Conservation (phyloP, 2,329 filamentous ascomycete genomes). For the Sclerotinia borealis region DNA sequence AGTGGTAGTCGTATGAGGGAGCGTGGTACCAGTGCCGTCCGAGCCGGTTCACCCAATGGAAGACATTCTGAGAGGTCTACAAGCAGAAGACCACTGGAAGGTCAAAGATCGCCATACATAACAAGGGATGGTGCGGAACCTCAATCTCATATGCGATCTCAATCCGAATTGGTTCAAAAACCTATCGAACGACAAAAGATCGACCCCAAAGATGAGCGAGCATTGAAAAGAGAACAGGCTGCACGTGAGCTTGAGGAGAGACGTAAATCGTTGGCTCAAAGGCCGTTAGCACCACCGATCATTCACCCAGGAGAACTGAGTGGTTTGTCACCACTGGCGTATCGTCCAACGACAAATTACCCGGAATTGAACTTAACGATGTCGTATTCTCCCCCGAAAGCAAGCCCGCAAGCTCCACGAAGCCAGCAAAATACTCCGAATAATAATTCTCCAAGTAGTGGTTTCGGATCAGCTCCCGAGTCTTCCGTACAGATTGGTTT, state of each 20-base stretch:
- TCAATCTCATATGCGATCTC: conserved; percentile 32
- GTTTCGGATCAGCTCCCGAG: conserved; percentile 41
- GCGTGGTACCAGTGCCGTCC: conserved; percentile 29
- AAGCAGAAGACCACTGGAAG: conserved; percentile 25
- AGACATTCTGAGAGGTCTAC: conserved; percentile 30
- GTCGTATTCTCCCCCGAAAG: conserved; percentile 33
- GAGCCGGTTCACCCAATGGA: conserved; percentile 29
- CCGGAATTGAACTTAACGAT: conserved; percentile 12
- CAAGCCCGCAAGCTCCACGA: conserved; percentile 41
- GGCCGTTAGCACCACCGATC: conserved; percentile 74
- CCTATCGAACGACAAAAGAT: conserved; percentile 39
- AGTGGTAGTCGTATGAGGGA: conserved; percentile 42
- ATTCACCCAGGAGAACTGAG: conserved; percentile 61
- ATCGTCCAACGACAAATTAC: conserved; percentile 26
- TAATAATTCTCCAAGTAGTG: conserved; percentile 23
- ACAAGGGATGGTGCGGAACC: conserved; percentile 18
- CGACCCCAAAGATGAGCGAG: conserved; percentile 53
- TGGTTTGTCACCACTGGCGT: conserved; percentile 28
- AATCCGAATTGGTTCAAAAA: conserved; percentile 32
- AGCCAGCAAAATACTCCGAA: conserved; percentile 54
- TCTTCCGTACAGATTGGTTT: conserved; percentile 61
- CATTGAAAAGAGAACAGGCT: conserved; percentile 65
- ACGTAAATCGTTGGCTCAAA: conserved; percentile 72
- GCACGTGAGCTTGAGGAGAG: conserved; percentile 85
- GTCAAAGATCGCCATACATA: conserved; percentile 18